These are phyloP conservation scores for Chimonanthus salicifolius DNA, from an alignment of 164 flowering plant genomes.

Conservation along the genomic window DNA sequence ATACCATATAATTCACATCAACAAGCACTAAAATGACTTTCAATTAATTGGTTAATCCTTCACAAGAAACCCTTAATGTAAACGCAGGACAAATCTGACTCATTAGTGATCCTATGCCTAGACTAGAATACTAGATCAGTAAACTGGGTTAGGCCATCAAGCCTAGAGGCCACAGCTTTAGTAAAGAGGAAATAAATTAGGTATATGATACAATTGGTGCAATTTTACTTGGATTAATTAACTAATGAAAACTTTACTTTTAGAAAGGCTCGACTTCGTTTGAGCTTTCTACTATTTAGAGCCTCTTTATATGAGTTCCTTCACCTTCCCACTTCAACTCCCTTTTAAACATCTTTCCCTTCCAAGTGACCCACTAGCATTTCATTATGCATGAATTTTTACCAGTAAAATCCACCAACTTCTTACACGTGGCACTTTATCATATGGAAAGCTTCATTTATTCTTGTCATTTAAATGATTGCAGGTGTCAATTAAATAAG, in stretches of 20 bases:
- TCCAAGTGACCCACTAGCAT: not conserved
- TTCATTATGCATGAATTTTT: not conserved
- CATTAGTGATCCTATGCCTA: not conserved
- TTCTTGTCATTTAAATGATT: slow-evolving; percentile 21
- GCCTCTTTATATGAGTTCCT: not conserved
- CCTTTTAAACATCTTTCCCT: not conserved
- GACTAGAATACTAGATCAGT: too few relatives aligned
- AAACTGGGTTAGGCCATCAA: not conserved
- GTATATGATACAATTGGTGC: not conserved
- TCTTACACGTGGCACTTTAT: slow-evolving; percentile 11
- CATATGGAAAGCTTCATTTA: slow-evolving; percentile 9
- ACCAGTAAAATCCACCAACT: not conserved
- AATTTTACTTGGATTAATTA: not conserved
- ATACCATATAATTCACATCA: too few relatives aligned
- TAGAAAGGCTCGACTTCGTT: not conserved
- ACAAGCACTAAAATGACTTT: not conserved
- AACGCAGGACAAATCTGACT: not conserved
- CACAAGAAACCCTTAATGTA: not conserved
- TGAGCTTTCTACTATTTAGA: not conserved
- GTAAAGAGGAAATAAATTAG: too few relatives aligned
- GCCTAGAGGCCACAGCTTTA: not conserved
- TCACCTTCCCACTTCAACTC: not conserved
- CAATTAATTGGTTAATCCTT: not conserved
- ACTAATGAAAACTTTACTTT: too few relatives aligned
- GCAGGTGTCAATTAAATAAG: slow-evolving; percentile 23